Evolutionary conservation across 371 early-diverging fungal genomes (phyloP).

Genomic region (Mortierella polycephala): DNA sequence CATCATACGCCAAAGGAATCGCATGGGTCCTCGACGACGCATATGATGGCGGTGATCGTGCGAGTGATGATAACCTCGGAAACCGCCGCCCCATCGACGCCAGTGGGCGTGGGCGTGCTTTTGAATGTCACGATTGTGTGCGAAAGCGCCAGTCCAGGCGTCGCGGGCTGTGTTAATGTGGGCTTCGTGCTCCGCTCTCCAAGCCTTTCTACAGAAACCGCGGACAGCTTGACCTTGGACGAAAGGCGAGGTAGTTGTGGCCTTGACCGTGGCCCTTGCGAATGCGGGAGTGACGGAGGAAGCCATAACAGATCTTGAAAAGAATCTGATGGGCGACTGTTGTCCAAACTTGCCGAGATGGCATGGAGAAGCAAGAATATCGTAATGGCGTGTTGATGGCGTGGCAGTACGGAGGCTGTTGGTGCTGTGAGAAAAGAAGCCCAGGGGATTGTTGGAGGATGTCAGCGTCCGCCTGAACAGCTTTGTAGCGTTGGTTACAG

Average conservation of each 20-base stretch:
- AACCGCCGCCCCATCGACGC: conserved; percentile 9
- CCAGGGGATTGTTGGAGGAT: conserved; percentile 4
- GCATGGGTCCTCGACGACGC: conserved; percentile 25
- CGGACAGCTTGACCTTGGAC: conserved; percentile 32
- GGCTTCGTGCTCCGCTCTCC: conserved; percentile 21
- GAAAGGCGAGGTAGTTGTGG: conserved; percentile 17
- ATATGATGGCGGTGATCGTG: conserved; percentile 5
- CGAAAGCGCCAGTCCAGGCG: background rate
- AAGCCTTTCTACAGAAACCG: conserved; percentile 30
- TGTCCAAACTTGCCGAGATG: conserved; percentile 3
- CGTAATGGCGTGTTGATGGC: conserved; percentile 3
- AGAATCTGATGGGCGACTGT: conserved; percentile 19
- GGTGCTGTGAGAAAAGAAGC: conserved; percentile 10
- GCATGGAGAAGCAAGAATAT: conserved; percentile 4
- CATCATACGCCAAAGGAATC: conserved; percentile 32
- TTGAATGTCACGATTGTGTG: background rate
- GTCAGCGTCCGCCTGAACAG: conserved; percentile 24
- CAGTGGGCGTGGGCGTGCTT: conserved; percentile 12
- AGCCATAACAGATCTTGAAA: conserved; percentile 12
- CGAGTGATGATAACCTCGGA: conserved; percentile 24
- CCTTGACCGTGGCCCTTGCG: conserved; percentile 1
- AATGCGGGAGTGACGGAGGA: conserved; percentile 3
- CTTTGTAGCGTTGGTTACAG: conserved; percentile 29
- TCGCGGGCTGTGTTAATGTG: conserved; percentile 10
- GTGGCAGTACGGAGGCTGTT: conserved; percentile 1